phyloP scores from a whole-genome alignment of 768 basidiomycete genomes.

The Trametes villosa region DNA sequence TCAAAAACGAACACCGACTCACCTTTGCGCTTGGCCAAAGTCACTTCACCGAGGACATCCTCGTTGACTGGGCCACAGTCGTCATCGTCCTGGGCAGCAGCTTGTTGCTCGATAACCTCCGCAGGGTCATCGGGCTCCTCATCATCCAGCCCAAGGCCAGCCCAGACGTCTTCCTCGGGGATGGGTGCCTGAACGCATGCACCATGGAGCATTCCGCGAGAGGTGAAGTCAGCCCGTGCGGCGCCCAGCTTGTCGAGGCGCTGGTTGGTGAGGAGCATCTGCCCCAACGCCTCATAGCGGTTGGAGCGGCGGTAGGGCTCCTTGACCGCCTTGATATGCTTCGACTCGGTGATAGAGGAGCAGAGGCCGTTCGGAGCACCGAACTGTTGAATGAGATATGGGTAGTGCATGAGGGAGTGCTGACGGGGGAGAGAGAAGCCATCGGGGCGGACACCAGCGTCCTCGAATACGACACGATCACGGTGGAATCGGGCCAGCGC shows the following conservation, averaged over 20 bases:
- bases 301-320: conserved; percentile 31
- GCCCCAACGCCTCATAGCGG: conserved; percentile 23
- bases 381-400: conserved; percentile 21
- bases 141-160: not conserved
- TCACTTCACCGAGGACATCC: not conserved
- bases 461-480: conserved; percentile 20
- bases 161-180: not conserved
- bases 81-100: not conserved
- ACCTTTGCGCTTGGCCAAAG: not conserved
- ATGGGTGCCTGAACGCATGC: not conserved
- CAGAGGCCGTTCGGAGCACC: conserved; percentile 33
- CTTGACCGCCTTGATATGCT: conserved; percentile 34
- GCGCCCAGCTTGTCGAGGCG: conserved; percentile 33
- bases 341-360: conserved; percentile 34
- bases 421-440: conserved; percentile 30
- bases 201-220: conserved; percentile 24
- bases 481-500: conserved; percentile 21
- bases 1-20: not conserved
- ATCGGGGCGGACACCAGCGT: conserved; percentile 19
- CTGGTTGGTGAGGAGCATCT: conserved; percentile 32
- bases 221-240: conserved; percentile 19
- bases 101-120: not conserved
- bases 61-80: not conserved
- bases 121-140: not conserved
- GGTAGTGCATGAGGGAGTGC: conserved; percentile 27